Conservation (phyloP, 148 eudicot species). For the Pouteria glomerata region DNA sequence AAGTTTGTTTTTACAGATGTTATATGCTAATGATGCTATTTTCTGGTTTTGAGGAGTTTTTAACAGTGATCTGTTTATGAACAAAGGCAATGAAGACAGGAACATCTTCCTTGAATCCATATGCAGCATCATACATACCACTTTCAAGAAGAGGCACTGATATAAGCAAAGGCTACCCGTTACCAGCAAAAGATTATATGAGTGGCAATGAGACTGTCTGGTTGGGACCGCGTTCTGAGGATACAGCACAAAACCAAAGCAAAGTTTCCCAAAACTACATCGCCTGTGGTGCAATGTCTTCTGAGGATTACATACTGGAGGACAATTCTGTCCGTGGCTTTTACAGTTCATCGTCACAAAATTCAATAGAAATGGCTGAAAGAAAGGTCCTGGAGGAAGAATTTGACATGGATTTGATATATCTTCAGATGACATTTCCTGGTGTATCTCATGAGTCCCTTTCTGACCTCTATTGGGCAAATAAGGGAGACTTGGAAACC, state of each 20-base stretch:
- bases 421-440: too few relatives aligned
- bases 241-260: constrained; percentile 21
- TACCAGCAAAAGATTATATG: too few relatives aligned
- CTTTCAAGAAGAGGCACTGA: constrained; percentile 50
- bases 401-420: too few relatives aligned
- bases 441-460: too few relatives aligned
- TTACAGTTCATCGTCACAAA: neutral
- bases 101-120: constrained; percentile 68
- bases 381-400: too few relatives aligned
- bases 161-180: constrained; percentile 21
- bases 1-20: neutral
- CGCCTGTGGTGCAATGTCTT: too few relatives aligned
- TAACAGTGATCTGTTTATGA: constrained; percentile 21
- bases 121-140: constrained; percentile 70
- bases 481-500: too few relatives aligned
- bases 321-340: constrained; percentile 23
- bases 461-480: too few relatives aligned
- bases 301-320: constrained; percentile 43
- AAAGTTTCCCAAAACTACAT: too few relatives aligned
- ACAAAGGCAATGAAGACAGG: constrained; percentile 46
- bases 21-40: neutral
- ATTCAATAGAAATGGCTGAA: too few relatives aligned
- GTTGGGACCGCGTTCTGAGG: constrained; percentile 15
- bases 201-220: constrained; percentile 16
- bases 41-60: neutral